phyloP scores from a whole-genome alignment of 2,329 filamentous ascomycete species.

The Ophiostoma ulmi region DNA sequence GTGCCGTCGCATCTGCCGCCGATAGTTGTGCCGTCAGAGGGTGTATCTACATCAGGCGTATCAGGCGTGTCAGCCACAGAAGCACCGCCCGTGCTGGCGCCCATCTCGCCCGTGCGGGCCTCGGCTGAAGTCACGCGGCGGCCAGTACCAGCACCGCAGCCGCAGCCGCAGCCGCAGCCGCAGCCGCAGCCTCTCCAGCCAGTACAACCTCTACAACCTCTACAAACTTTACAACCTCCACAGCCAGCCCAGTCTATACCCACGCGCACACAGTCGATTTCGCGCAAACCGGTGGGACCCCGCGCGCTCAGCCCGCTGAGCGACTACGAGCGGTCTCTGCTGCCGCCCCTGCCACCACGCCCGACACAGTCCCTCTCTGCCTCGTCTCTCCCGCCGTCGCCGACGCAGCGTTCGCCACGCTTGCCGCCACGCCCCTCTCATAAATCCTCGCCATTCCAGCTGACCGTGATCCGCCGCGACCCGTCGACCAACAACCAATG shows the following conservation, averaged over 20 bases:
- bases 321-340: not conserved
- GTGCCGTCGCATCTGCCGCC: conserved; percentile 32
- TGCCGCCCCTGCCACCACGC: conserved; percentile 4
- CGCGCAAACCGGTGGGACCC: conserved; percentile 21
- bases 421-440: conserved; percentile 30
- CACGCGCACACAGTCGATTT: not conserved
- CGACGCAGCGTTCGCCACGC: conserved; percentile 28
- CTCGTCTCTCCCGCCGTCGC: not conserved
- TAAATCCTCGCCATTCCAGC: conserved; percentile 41
- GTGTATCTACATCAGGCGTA: not conserved
- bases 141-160: not conserved
- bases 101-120: not conserved
- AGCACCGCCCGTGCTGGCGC: not conserved
- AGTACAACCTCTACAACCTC: not conserved
- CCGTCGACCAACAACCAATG: conserved; percentile 64
- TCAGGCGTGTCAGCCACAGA: not conserved
- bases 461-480: conserved; percentile 69
- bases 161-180: not conserved
- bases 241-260: not conserved
- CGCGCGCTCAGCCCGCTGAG: not conserved
- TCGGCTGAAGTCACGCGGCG: not conserved
- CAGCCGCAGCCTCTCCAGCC: not conserved
- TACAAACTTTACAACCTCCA: not conserved
- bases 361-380: not conserved
- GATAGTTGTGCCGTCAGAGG: not conserved